Evolutionary conservation across 2,329 filamentous ascomycete genomes (phyloP), one percentile per base, ranked within the genome.

Genomic region (Curvularia sp.): DNA sequence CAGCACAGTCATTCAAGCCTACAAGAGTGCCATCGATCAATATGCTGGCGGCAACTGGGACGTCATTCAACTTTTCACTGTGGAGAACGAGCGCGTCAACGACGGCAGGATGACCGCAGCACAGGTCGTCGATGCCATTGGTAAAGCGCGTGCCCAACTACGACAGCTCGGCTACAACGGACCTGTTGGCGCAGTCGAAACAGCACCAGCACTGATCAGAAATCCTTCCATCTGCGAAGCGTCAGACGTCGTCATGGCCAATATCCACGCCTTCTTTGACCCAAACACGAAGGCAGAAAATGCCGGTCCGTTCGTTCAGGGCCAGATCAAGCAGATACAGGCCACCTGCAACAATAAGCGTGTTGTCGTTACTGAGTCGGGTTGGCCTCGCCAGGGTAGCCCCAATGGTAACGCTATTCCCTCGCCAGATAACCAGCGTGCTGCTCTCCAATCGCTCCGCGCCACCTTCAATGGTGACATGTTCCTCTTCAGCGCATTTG

Each of bases 241-340:
- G 46, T 91, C 89, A 0, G 92, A 96, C 71, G 91, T 90, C 79
- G 92, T 89, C 70, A 90, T 91, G 15, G 85, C 89, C 73, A 96
- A 97, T 78, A 86, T 88, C 65, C 92, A 96, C 76, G 86, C 92
- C 12, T 96, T 93, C 84, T 96, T 95, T 76, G 90, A 96, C 67
- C 77, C 82, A 3, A 85, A 84, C 47, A 84, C 85, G 26, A 75
- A 77, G 1, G 85, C 91, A 0, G 77, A 80, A 0, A 77, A 85
- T 31, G 87, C 92, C 2, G 92, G 92, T 3, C 66, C 75, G 0
- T 96, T 92, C 76, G 85, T 93, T 39, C 75, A 81, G 39, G 79
- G 81, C 26, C 86, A 88, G 62, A 83, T 81, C 6, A 71, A 79
- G 28, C 74, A 67, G 6, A 79, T 88, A 58, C 79, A 79, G 18